Evolutionary conservation across 2,329 filamentous ascomycete species (phyloP), one percentile per base, ranked within the genome.

Genomic region (Endocalyx cinctus): DNA sequence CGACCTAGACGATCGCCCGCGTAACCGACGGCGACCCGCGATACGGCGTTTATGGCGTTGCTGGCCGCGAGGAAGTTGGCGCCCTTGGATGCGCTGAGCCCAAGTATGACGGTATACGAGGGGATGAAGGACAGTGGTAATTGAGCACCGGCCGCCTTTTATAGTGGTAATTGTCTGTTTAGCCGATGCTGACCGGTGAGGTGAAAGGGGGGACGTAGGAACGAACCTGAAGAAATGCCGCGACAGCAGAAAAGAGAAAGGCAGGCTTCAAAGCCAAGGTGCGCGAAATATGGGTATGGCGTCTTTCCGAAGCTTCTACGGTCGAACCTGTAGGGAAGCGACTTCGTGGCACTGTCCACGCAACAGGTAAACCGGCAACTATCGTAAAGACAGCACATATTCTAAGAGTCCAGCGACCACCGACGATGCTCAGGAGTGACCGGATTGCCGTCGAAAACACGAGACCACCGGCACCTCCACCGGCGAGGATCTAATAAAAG

Each of bases 71-170:
- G 51, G 13, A 70, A 47, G 10, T 58, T 59, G 18, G 67, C 66
- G 3, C 64, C 67, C 11, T 57, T 55, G 8, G 54, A 48, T 4
- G 64, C 51, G 1, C 53, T 57, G 35, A 62, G 58, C 1, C 69
- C 69, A 3, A 72, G 45, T 0, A 56, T 54, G 2, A 67, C 59
- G 7, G 60, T 64, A 43, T 70, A 72, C 11, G 66, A 65, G 0
- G 67, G 59, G 25, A 72, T 57, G 37, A 72, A 73, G 0, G 61
- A 59, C n/a, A 70, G 53, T 0, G 69, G 69, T 8, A 69, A 58
- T 31, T 63, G 59, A 27, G 67, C 62, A 5, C 64, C 67, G 27
- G 67, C 62, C 1, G 69, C 59, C 49, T 70, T n/a, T 34, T 34
- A 12, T 25, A 31, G 10, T 6, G n/a, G n/a, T n/a, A n/a, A n/a